A percentile compares a stretch with the other conserved stretches of the same genome.
Evolutionary conservation across 345 rosid genomes (phyloP).

Genomic region (Citrus sp.): DNA sequence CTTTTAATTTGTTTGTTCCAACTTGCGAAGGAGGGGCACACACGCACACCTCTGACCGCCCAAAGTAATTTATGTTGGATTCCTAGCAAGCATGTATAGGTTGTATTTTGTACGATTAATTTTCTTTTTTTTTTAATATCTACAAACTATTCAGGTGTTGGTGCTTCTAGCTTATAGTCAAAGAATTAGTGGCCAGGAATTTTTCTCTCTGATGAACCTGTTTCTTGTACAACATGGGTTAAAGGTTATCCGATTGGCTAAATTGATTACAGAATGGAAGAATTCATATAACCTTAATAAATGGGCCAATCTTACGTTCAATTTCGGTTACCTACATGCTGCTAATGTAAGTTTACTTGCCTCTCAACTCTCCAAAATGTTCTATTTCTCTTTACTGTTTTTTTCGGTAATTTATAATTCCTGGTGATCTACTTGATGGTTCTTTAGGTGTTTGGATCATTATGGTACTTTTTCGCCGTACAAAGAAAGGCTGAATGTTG

Average conservation of each 20-base stretch:
- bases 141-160: conserved; percentile 11
- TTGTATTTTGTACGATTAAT: neutral
- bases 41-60: too few relatives aligned
- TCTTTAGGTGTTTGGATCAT: neutral
- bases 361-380: too few relatives aligned
- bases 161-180: conserved; percentile 24
- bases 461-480: neutral
- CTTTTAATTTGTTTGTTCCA: too few relatives aligned
- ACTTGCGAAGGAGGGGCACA: too few relatives aligned
- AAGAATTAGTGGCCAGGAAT: conserved; percentile 16
- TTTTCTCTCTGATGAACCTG: conserved; percentile 27
- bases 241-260: conserved; percentile 27
- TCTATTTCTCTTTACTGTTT: too few relatives aligned
- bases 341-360: conserved; percentile 28
- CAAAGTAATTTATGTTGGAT: too few relatives aligned
- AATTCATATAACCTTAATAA: conserved; percentile 29
- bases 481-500: neutral
- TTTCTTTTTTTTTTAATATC: neutral
- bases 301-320: conserved; percentile 34
- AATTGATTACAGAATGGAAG: conserved; percentile 23
- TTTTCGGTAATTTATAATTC: neutral
- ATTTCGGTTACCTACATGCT: conserved; percentile 30
- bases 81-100: too few relatives aligned
- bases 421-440: neutral
- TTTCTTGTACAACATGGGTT: conserved; percentile 31